phyloP scores from a whole-genome alignment of 208 protist genomes.

The Lotmaria passim region DNA sequence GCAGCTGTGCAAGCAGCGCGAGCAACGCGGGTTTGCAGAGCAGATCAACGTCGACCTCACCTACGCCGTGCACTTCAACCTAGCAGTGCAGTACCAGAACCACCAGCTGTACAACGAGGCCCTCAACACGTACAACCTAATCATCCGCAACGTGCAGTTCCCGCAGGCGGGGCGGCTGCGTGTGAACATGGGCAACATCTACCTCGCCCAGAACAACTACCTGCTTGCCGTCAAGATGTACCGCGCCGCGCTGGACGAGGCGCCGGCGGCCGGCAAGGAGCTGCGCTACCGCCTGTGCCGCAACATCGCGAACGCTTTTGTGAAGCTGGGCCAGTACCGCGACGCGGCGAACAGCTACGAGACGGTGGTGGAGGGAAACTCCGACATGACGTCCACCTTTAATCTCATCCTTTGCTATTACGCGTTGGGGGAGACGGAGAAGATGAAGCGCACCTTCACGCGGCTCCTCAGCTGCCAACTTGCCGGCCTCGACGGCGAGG shows the following conservation, averaged over 20 bases:
- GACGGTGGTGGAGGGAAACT: constrained; percentile 91
- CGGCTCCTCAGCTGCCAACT: constrained; percentile 87
- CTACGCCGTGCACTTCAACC: constrained; percentile 96
- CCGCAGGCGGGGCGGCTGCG: constrained; percentile 92
- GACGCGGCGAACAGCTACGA: constrained; percentile 96
- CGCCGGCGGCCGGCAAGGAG: constrained; percentile 88
- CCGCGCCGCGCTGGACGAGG: constrained; percentile 95
- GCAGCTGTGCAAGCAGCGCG: constrained; percentile 89
- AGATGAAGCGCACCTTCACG: constrained; percentile 94
- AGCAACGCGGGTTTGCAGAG: constrained; percentile 86
- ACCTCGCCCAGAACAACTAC: constrained; percentile 96
- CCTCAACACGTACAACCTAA: constrained; percentile 95
- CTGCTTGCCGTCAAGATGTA: constrained; percentile 97
- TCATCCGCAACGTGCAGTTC: constrained; percentile 96
- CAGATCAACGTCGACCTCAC: constrained; percentile 97
- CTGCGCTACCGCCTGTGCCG: constrained; percentile 94
- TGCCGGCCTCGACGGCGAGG: constrained; percentile 68
- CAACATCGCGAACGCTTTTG: constrained; percentile 97
- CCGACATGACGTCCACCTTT: constrained; percentile 93
- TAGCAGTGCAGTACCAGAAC: constrained; percentile 96
- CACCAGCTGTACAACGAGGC: constrained; percentile 95
- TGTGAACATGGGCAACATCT: constrained; percentile 99
- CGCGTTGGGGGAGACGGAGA: constrained; percentile 93
- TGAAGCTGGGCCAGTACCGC: constrained; percentile 97
- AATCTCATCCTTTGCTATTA: constrained; percentile 98